Evolutionary conservation across 1,139 yeast species (phyloP), one percentile per base, ranked within the genome.

Genomic region (Protomyces gravidus): DNA sequence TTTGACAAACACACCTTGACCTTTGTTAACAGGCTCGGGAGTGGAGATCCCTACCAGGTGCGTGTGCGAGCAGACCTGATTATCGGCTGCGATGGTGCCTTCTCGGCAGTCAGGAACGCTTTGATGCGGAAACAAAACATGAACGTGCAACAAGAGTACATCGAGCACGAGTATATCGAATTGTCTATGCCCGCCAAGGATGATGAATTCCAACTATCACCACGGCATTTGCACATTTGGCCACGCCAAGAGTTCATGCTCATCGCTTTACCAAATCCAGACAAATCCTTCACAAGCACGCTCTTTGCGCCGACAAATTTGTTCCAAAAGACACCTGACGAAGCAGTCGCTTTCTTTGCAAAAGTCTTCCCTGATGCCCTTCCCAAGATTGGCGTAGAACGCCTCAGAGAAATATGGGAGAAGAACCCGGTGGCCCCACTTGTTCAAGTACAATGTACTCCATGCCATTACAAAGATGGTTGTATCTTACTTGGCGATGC

Each of bases 211-310:
- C 60, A 32, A 19, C 53, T 89, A 50, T 83, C 85, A 66, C 84
- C 89, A 2, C 83, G 87, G 71, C 89, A 87, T 70, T 77, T 90
- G 60, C 97, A 90, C 69, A 88, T 90, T 55, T 90, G 97, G 97
- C 97, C 97, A 2, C 78, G 97, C 53, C 82, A 84, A 62, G 77
- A 86, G 61, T 86, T 77, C 70, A 90, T 90, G 97, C 78, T 90
- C 66, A 90, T 90, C 68, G 96, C 96, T 0, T 77, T 90, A 63
- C 87, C 97, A 9, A 90, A 90, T 67, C 60, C 59, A 11, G 65
- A 65, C 51, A 64, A 62, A 0, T 85, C 96, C 5, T 89, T 89
- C 71, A 90, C 97, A 0, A 83, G 88, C 1, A 90, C 97, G 0
- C 83, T 89, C 65, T 90, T 90, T 74, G 89, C 89, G 30, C 89